Percentiles rank a stretch among this genome's conserved stretches.
These are phyloP conservation scores for Thraustochytrium sp. DNA, from an alignment of 352 stramenopile species.

Conservation along the genomic window DNA sequence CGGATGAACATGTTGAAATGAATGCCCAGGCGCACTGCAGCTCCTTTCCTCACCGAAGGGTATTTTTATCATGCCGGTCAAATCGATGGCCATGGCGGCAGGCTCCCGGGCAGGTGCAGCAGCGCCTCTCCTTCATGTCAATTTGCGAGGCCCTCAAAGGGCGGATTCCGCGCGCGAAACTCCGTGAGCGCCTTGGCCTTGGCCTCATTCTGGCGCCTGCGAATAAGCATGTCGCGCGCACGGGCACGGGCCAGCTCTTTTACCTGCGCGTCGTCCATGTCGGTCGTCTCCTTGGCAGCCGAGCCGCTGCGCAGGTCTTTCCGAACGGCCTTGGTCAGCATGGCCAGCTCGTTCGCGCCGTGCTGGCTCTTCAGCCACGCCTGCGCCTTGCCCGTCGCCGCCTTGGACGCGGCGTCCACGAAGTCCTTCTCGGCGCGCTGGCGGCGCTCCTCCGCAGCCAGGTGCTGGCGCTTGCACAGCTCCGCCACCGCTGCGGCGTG, in stretches of 20 bases:
- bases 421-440: neutral
- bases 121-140: too few species aligned
- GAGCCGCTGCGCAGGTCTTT: neutral
- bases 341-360: slow-evolving; percentile 8
- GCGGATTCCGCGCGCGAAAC: slow-evolving; percentile 26
- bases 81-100: too few species aligned
- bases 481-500: neutral
- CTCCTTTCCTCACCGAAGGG: too few species aligned
- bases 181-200: slow-evolving; percentile 39
- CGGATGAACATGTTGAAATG: too few species aligned
- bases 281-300: neutral
- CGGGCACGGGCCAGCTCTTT: neutral
- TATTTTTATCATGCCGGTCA: too few species aligned
- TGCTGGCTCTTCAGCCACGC: slow-evolving; percentile 26
- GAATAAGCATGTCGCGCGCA: slow-evolving; percentile 5
- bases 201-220: slow-evolving; percentile 34
- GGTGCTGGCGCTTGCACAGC: neutral
- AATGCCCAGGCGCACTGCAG: too few species aligned
- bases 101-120: too few species aligned
- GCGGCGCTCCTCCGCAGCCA: neutral
- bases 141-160: neutral
- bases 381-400: neutral
- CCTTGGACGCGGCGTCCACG: neutral
- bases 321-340: slow-evolving; percentile 5
- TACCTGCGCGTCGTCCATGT: neutral